Conservation (phyloP, 768 basidiomycete species). For the Boletus reticuloceps region DNA sequence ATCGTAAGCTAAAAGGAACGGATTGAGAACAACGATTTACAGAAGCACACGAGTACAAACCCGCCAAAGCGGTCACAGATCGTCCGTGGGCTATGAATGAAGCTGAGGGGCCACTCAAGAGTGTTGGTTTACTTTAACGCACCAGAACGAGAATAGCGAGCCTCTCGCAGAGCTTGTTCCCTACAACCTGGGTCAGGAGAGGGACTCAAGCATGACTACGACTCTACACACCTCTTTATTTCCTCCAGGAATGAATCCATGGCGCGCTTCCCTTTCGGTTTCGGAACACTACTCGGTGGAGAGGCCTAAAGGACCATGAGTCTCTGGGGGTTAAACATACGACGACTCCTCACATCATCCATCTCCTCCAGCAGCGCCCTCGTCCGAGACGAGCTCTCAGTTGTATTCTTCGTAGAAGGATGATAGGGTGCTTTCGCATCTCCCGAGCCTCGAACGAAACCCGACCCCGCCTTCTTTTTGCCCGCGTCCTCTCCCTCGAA, state of each 20-base stretch:
- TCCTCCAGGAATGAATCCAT: slow-evolving; percentile 98
- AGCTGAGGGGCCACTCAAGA: not conserved
- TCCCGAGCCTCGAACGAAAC: slow-evolving; percentile 64
- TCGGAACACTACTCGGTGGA: slow-evolving; percentile 56
- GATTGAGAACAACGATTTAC: not conserved
- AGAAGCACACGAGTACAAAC: slow-evolving; percentile 38
- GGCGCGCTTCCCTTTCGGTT: slow-evolving; percentile 89
- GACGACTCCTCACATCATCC: slow-evolving; percentile 30
- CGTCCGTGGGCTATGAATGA: slow-evolving; percentile 50
- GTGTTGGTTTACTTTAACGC: slow-evolving; percentile 11
- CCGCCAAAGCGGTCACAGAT: slow-evolving; percentile 90
- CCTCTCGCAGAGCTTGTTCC: slow-evolving; percentile 90
- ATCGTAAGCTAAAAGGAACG: slow-evolving; percentile 64
- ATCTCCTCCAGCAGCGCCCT: slow-evolving; percentile 32
- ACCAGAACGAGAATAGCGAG: slow-evolving; percentile 74
- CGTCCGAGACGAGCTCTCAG: slow-evolving; percentile 30
- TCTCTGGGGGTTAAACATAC: not conserved
- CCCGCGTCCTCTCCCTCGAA: slow-evolving; percentile 71
- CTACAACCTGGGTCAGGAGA: slow-evolving; percentile 40
- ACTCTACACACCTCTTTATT: slow-evolving; percentile 74
- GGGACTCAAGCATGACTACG: not conserved
- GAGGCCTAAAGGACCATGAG: slow-evolving; percentile 41
- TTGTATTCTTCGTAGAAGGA: slow-evolving; percentile 35
- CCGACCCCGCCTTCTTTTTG: slow-evolving; percentile 48
- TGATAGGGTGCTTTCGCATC: slow-evolving; percentile 37